Conservation (phyloP, 2,329 filamentous ascomycete species). For the Aspergillus jensenii region DNA sequence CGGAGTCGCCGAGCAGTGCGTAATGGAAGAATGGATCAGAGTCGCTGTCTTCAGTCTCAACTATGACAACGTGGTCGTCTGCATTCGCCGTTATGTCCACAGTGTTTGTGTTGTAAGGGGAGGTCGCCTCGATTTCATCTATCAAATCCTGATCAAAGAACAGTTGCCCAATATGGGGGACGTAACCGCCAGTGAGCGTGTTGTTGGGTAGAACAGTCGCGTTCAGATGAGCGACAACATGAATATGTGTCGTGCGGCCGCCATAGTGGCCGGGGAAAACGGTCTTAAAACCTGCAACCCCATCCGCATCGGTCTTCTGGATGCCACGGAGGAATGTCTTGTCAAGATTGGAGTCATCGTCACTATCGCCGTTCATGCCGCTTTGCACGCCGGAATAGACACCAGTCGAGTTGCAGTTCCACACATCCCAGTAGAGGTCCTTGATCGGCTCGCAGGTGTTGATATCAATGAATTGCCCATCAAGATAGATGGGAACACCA, state of each 20-base stretch:
- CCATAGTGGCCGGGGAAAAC: slow-evolving; percentile 42
- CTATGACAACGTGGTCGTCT: slow-evolving; percentile 45
- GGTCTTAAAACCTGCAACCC: slow-evolving; percentile 48
- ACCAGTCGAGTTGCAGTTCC: slow-evolving; percentile 44
- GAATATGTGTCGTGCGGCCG: slow-evolving; percentile 46
- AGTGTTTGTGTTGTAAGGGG: slow-evolving; percentile 17
- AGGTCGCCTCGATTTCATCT: slow-evolving; percentile 48
- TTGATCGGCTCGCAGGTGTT: slow-evolving; percentile 29
- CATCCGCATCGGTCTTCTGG: slow-evolving; percentile 42
- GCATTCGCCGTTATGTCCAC: slow-evolving; percentile 40
- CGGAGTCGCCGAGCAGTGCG: slow-evolving; percentile 51
- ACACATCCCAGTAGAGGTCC: slow-evolving; percentile 39
- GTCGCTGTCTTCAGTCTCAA: slow-evolving; percentile 45
- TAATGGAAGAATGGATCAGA: slow-evolving; percentile 59
- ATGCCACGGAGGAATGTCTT: slow-evolving; percentile 47
- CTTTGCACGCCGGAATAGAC: slow-evolving; percentile 2
- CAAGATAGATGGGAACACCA: slow-evolving; percentile 2
- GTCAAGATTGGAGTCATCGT: slow-evolving; percentile 24
- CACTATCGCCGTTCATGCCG: slow-evolving; percentile 5
- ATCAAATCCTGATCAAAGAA: slow-evolving; percentile 58
- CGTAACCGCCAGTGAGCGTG: slow-evolving; percentile 42
- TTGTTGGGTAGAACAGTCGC: slow-evolving; percentile 37
- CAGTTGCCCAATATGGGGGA: slow-evolving; percentile 60
- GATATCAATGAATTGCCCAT: slow-evolving; percentile 16
- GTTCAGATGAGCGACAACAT: slow-evolving; percentile 42